phyloP scores from a whole-genome alignment of 306 rosid genomes.

The Leucaena leucocephala region DNA sequence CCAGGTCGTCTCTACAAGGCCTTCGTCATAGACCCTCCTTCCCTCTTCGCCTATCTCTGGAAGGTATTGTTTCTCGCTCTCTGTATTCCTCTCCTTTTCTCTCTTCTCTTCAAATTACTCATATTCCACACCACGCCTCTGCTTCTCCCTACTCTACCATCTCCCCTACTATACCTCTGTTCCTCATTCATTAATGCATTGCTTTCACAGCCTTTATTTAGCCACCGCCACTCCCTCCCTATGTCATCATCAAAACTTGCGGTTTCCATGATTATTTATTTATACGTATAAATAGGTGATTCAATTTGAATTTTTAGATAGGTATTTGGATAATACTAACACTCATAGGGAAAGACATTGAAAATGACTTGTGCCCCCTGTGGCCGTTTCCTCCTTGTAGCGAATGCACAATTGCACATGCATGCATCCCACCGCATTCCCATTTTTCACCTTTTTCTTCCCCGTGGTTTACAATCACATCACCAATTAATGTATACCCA shows the following conservation, averaged over 20 bases:
- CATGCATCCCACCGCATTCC: neutral
- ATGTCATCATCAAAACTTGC: neutral
- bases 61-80: constrained; percentile 54
- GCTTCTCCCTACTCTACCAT: neutral
- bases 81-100: too few relatives aligned
- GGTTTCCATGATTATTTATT: neutral
- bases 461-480: neutral
- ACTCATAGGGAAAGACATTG: neutral
- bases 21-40: constrained; percentile 90
- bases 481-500: neutral
- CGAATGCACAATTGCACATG: neutral
- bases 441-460: neutral
- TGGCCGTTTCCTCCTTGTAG: neutral
- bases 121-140: too few relatives aligned
- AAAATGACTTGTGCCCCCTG: constrained; percentile 22
- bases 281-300: neutral
- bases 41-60: constrained; percentile 87
- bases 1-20: constrained; percentile 73
- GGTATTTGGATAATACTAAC: neutral
- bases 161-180: neutral
- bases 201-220: neutral
- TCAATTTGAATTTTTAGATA: neutral
- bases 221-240: neutral
- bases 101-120: neutral
- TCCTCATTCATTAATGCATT: neutral